phyloP scores from a whole-genome alignment of 73 alveolate genomes.

The Durusdinium trenchii region DNA sequence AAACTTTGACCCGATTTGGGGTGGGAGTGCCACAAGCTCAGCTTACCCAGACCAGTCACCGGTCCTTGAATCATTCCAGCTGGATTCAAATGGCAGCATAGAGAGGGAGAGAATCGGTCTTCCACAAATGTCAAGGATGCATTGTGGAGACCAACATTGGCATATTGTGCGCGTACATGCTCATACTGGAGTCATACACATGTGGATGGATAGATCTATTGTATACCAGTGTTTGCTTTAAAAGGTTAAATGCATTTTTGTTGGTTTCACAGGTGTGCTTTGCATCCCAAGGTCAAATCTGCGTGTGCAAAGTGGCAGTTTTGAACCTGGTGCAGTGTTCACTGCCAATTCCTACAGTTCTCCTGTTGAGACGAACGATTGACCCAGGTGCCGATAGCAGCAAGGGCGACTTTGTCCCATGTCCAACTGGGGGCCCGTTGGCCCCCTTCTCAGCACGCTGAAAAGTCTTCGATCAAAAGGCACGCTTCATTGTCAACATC shows the following conservation, averaged over 20 bases:
- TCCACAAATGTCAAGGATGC: too few relatives aligned
- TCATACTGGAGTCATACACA: too few relatives aligned
- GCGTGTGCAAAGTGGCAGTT: slow-evolving; percentile 72
- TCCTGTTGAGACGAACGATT: too few relatives aligned
- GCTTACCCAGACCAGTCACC: background rate
- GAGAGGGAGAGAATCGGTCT: too few relatives aligned
- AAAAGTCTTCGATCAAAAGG: too few relatives aligned
- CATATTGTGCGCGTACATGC: too few relatives aligned
- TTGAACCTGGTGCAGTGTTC: slow-evolving; percentile 7
- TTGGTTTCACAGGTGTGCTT: too few relatives aligned
- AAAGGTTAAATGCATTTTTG: too few relatives aligned
- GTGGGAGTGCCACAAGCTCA: slow-evolving; percentile 66
- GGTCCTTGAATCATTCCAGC: background rate
- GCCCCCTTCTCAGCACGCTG: background rate
- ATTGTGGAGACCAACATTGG: too few relatives aligned
- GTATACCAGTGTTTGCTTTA: too few relatives aligned
- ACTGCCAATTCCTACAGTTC: too few relatives aligned
- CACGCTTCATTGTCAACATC: background rate
- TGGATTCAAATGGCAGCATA: background rate
- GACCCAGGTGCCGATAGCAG: slow-evolving; percentile 87
- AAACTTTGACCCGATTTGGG: slow-evolving; percentile 71
- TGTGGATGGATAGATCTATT: too few relatives aligned
- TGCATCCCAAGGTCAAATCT: slow-evolving; percentile 55
- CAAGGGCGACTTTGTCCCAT: slow-evolving; percentile 80
- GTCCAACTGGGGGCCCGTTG: slow-evolving; percentile 92